These are phyloP conservation scores for Venturia effusa DNA, from an alignment of 2,329 filamentous ascomycete species.

Conservation along the genomic window DNA sequence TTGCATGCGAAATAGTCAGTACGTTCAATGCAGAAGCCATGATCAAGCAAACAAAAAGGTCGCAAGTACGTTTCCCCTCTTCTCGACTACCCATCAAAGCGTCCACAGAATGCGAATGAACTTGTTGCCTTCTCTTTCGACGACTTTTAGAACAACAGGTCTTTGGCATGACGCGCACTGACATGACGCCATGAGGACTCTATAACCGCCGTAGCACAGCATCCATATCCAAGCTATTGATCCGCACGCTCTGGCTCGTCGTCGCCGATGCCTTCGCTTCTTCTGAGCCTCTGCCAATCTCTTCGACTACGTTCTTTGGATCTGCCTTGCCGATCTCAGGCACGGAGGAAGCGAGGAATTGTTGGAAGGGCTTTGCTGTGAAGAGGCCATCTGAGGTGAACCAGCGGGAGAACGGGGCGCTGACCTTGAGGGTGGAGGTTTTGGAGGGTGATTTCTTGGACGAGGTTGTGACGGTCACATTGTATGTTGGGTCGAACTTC, in stretches of 20 bases:
- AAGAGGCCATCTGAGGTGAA: slow-evolving; percentile 65
- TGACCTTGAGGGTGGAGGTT: slow-evolving; percentile 37
- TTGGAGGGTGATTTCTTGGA: slow-evolving; percentile 20
- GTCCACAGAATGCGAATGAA: neutral
- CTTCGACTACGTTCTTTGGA: slow-evolving; percentile 38
- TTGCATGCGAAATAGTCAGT: neutral
- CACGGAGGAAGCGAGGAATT: slow-evolving; percentile 59
- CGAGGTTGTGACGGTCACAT: slow-evolving; percentile 53
- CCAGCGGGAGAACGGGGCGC: slow-evolving; percentile 61
- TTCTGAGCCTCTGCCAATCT: slow-evolving; percentile 11
- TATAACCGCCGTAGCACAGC: slow-evolving; percentile 25
- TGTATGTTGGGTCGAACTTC: slow-evolving; percentile 69
- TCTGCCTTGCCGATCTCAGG: slow-evolving; percentile 56
- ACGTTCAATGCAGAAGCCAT: neutral
- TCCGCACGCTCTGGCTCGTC: slow-evolving; percentile 3
- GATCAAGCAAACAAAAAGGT: neutral
- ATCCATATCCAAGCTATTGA: neutral
- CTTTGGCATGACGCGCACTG: neutral
- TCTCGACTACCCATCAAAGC: neutral
- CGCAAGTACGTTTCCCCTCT: neutral
- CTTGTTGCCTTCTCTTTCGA: neutral
- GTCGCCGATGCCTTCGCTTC: neutral
- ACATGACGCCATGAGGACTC: slow-evolving; percentile 13
- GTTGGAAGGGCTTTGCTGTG: slow-evolving; percentile 65
- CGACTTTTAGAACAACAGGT: neutral